Conservation (phyloP, 345 rosid species). For the Turritis glabra region DNA sequence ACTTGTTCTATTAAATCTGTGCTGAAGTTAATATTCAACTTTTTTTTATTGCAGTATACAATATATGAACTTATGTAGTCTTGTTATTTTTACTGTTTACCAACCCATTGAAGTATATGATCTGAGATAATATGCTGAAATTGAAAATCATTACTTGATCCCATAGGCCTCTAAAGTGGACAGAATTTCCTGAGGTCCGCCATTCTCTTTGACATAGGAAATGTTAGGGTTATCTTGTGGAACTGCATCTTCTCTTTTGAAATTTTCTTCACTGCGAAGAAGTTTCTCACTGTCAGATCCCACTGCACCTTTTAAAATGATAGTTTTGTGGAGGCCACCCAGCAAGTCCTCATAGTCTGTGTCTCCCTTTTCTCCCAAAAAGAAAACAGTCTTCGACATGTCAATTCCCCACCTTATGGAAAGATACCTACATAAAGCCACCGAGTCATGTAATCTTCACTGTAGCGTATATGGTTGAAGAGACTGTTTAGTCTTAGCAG, state of each 20-base stretch:
- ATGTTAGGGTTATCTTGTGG: conserved; percentile 52
- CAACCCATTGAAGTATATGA: conserved; percentile 23
- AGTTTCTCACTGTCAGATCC: conserved; percentile 62
- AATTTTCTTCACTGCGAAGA: conserved; percentile 56
- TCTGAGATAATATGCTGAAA: conserved; percentile 8
- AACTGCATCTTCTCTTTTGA: conserved; percentile 59
- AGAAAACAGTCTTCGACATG: conserved; percentile 55
- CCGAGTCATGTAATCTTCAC: conserved; percentile 12
- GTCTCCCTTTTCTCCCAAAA: conserved; percentile 82
- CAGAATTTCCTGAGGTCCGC: conserved; percentile 50
- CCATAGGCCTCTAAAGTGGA: conserved; percentile 50
- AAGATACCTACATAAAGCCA: conserved; percentile 63
- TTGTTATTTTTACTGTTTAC: conserved; percentile 12
- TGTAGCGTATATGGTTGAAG: conserved; percentile 4
- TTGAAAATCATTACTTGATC: conserved; percentile 44
- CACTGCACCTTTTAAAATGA: conserved; percentile 60
- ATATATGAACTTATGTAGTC: neutral
- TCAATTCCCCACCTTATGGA: conserved; percentile 82
- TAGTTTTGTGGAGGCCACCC: conserved; percentile 71
- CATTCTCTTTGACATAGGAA: conserved; percentile 42
- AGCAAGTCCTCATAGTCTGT: conserved; percentile 73
- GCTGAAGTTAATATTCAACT: conserved; percentile 5
- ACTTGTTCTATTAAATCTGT: neutral
- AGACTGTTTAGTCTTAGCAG: neutral
- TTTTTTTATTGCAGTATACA: neutral